These are phyloP conservation scores for Silene uniflora DNA, from an alignment of 148 eudicot species.

Conservation along the genomic window DNA sequence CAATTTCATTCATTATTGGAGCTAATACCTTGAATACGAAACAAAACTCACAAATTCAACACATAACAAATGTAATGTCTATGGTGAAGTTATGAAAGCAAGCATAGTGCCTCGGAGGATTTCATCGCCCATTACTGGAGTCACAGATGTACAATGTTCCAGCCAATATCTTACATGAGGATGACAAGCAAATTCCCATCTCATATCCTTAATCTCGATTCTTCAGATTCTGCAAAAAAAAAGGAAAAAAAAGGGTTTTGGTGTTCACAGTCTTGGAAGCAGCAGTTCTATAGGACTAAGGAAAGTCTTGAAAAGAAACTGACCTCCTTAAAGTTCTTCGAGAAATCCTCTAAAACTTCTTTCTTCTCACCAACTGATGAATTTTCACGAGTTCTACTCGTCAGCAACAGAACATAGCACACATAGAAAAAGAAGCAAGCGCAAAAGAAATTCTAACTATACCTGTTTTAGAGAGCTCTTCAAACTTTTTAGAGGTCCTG, in stretches of 20 bases:
- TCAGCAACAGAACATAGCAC: neutral
- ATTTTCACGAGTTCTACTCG: neutral
- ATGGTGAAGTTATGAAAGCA: neutral
- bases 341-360: conserved; percentile 11
- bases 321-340: conserved; percentile 11
- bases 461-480: conserved; percentile 16
- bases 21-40: too few species aligned
- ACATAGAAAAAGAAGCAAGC: neutral
- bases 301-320: neutral
- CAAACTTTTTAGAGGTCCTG: conserved; percentile 10
- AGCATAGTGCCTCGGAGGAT: neutral
- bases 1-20: neutral
- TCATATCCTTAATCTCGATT: neutral
- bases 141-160: conserved; percentile 5
- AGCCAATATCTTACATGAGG: neutral
- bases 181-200: neutral
- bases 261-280: neutral
- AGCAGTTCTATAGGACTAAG: too few species aligned
- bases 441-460: neutral
- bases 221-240: conserved; percentile 12
- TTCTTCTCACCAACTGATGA: conserved; percentile 5
- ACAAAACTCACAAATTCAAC: too few species aligned
- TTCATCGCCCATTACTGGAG: neutral
- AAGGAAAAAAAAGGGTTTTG: neutral
- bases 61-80: neutral